Conservation (phyloP, 2,329 filamentous ascomycete genomes). For the Capronia americana region DNA sequence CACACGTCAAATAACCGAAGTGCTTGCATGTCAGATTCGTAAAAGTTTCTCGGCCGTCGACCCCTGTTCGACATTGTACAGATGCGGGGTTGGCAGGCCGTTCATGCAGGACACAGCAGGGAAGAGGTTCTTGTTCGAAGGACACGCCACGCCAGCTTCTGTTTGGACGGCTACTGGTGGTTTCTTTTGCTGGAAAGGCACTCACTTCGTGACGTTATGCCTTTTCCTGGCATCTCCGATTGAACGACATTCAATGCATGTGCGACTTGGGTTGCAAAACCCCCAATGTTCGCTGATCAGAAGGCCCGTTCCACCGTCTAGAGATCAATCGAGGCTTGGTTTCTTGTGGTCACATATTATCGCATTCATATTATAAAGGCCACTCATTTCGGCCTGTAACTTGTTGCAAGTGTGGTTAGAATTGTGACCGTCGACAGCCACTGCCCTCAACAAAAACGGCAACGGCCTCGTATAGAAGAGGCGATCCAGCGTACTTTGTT, state of each 20-base stretch:
- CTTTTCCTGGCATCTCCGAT: background rate
- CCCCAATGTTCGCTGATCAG: conserved; percentile 2
- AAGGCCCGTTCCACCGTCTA: background rate
- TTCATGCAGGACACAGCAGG: conserved; percentile 9
- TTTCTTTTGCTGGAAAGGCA: background rate
- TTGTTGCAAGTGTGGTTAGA: background rate
- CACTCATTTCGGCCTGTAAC: background rate
- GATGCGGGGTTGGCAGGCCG: conserved; percentile 24
- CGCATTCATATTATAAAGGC: background rate
- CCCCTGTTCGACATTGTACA: background rate
- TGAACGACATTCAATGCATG: background rate
- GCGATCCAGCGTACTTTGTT: background rate
- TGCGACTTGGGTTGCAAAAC: background rate
- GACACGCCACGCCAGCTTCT: background rate
- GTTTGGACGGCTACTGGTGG: background rate
- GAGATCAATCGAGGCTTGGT: background rate
- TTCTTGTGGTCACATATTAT: background rate
- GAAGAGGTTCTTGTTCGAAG: background rate
- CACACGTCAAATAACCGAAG: conserved; percentile 10
- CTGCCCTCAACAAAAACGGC: background rate
- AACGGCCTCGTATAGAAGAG: background rate
- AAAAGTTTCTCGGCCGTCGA: background rate
- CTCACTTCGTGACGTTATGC: background rate
- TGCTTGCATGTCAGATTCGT: conserved; percentile 5
- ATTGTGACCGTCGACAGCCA: background rate